Percentiles rank a stretch among this genome's conserved stretches.
Conservation (phyloP, 1,284 basidiomycete genomes). For the Irpex rosettiformis region DNA sequence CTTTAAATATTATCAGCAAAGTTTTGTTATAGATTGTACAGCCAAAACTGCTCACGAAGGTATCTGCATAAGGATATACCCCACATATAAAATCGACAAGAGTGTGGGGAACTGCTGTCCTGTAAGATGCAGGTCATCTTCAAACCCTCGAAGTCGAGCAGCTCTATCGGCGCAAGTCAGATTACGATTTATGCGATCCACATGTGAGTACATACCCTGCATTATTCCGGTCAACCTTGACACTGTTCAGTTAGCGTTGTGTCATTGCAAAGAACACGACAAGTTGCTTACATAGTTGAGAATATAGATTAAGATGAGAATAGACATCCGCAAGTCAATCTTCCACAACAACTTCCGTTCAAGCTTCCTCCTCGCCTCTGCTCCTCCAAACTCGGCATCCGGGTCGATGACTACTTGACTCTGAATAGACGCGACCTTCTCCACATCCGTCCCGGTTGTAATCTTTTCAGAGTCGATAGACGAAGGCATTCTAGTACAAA, state of each 20-base stretch:
- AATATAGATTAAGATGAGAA: conserved; percentile 67
- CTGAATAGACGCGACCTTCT: conserved; percentile 1
- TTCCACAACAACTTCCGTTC: conserved; percentile 57
- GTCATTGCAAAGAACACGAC: not conserved
- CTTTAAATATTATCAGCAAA: conserved; percentile 29
- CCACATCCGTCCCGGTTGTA: not conserved
- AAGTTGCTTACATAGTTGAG: conserved; percentile 52
- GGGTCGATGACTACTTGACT: not conserved
- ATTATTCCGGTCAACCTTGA: conserved; percentile 65
- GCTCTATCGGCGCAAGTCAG: conserved; percentile 41
- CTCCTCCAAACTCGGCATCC: conserved; percentile 40
- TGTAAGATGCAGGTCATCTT: conserved; percentile 60
- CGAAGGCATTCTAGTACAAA: not conserved
- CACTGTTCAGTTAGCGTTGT: not conserved
- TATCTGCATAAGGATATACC: conserved; percentile 79
- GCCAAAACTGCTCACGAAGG: conserved; percentile 53
- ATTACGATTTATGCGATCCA: too few species aligned
- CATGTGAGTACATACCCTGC: conserved; percentile 47
- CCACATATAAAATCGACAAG: conserved; percentile 73
- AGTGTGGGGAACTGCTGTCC: conserved; percentile 69
- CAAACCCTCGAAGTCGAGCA: conserved; percentile 66
- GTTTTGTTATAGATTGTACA: conserved; percentile 1
- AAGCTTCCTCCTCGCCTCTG: conserved; percentile 37
- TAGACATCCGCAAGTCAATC: conserved; percentile 60
- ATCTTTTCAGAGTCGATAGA: not conserved